phyloP scores from a whole-genome alignment of 805 yeast genomes.

The Candida coquimbonensis region DNA sequence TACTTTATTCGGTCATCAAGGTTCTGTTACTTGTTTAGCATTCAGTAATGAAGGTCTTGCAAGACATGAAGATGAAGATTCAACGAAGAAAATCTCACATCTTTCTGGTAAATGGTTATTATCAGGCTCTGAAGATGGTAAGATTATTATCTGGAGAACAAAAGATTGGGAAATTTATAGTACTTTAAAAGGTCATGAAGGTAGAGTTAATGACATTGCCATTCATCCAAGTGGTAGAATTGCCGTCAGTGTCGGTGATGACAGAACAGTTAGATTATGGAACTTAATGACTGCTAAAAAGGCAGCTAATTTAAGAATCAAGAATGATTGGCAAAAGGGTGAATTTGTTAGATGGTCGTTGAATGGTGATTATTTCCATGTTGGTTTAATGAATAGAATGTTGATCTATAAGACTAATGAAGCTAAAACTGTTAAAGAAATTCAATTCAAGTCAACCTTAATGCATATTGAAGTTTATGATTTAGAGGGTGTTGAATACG shows the following conservation, averaged over 20 bases:
- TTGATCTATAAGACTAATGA: slow-evolving; percentile 57
- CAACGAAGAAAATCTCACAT: not conserved
- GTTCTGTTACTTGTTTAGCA: slow-evolving; percentile 71
- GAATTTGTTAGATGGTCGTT: slow-evolving; percentile 62
- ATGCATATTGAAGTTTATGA: slow-evolving; percentile 57
- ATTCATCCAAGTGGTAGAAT: slow-evolving; percentile 88
- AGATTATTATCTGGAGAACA: slow-evolving; percentile 86
- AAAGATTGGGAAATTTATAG: slow-evolving; percentile 96
- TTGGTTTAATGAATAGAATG: slow-evolving; percentile 63
- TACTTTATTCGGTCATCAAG: slow-evolving; percentile 80
- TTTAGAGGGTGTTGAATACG: slow-evolving; percentile 43
- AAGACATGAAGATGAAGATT: slow-evolving; percentile 11
- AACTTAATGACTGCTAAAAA: slow-evolving; percentile 94
- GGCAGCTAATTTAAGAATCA: slow-evolving; percentile 76
- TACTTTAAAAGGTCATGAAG: slow-evolving; percentile 81
- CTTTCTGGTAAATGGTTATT: slow-evolving; percentile 80
- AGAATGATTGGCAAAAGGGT: slow-evolving; percentile 60
- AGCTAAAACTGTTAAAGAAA: slow-evolving; percentile 50
- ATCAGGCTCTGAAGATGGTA: slow-evolving; percentile 88
- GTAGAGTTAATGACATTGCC: slow-evolving; percentile 74
- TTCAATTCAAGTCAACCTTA: slow-evolving; percentile 47
- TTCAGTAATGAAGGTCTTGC: slow-evolving; percentile 51
- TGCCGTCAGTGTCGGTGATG: slow-evolving; percentile 84
- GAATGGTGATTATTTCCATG: slow-evolving; percentile 64
- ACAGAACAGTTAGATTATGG: slow-evolving; percentile 83